A percentile compares a stretch with the other conserved stretches of the same genome.
Evolutionary conservation across 805 yeast species (phyloP).

Genomic region (Saturnispora sekii): DNA sequence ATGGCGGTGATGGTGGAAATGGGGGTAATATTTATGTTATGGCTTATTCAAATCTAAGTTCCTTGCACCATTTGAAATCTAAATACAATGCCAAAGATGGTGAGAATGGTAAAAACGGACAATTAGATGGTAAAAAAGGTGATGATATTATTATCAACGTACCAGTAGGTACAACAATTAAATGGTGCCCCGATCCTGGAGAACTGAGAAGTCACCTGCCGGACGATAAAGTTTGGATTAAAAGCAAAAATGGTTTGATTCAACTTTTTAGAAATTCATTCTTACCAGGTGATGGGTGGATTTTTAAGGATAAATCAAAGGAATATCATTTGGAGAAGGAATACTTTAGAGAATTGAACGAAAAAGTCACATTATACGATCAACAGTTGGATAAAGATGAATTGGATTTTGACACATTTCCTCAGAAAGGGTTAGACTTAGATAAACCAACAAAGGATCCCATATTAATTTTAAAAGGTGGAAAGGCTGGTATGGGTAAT

Average conservation of each 20-base stretch:
- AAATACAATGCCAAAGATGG: slow-evolving; percentile 71
- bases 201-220: slow-evolving; percentile 24
- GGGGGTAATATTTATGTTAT: slow-evolving; percentile 85
- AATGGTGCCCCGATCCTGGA: slow-evolving; percentile 75
- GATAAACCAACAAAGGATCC: slow-evolving; percentile 55
- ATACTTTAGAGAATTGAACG: slow-evolving; percentile 56
- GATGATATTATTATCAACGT: slow-evolving; percentile 71
- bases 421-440: slow-evolving; percentile 73
- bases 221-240: slow-evolving; percentile 9
- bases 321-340: slow-evolving; percentile 57
- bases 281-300: slow-evolving; percentile 78
- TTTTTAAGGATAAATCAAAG: slow-evolving; percentile 68
- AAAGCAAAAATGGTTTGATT: slow-evolving; percentile 25
- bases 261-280: slow-evolving; percentile 59
- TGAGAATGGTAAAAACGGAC: slow-evolving; percentile 57
- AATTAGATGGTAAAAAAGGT: slow-evolving; percentile 82
- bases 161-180: slow-evolving; percentile 83
- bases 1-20: slow-evolving; percentile 97
- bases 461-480: slow-evolving; percentile 65
- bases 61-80: slow-evolving; percentile 60
- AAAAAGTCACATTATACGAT: slow-evolving; percentile 59
- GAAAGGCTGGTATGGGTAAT: slow-evolving; percentile 91
- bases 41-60: slow-evolving; percentile 62
- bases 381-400: slow-evolving; percentile 48
- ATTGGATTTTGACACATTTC: slow-evolving; percentile 55